Evolutionary conservation across 257 asterid genomes (phyloP).

Genomic region (Solanum raphanifolium): DNA sequence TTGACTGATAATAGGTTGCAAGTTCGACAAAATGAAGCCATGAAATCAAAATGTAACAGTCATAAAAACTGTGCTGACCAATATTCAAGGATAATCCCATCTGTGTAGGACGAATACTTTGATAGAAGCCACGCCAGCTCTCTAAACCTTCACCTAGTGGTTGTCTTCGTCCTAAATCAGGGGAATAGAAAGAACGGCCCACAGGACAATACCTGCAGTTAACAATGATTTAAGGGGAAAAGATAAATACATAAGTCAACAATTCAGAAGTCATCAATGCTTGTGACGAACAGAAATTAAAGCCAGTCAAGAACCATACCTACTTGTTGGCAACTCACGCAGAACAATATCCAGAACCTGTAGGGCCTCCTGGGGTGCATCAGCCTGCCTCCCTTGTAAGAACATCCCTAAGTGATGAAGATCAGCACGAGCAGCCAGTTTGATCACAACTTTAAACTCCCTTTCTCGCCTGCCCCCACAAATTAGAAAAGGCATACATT

Average conservation of each 20-base stretch:
- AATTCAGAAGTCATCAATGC: neutral
- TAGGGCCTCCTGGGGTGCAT: constrained; percentile 95
- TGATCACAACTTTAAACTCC: constrained; percentile 75
- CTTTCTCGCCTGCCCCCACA: constrained; percentile 54
- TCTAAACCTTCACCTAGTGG: constrained; percentile 93
- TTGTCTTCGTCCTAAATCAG: constrained; percentile 67
- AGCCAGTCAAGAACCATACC: constrained; percentile 19
- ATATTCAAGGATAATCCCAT: constrained; percentile 92
- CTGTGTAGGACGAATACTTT: constrained; percentile 98
- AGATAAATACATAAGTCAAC: neutral
- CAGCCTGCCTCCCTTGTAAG: constrained; percentile 82
- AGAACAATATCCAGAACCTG: constrained; percentile 92
- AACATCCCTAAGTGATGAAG: constrained; percentile 92
- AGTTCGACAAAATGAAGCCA: neutral
- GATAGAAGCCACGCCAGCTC: constrained; percentile 97
- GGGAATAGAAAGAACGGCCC: constrained; percentile 85
- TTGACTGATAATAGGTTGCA: neutral
- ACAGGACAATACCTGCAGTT: constrained; percentile 56
- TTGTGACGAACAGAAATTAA: neutral
- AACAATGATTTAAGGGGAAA: neutral
- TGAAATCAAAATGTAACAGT: neutral
- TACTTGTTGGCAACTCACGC: constrained; percentile 73
- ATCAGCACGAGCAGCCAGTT: constrained; percentile 90
- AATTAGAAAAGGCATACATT: neutral
- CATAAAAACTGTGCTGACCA: constrained; percentile 34